Base-by-base conservation (phyloP, 345 rosid genomes). In the Populus tremula region DNA sequence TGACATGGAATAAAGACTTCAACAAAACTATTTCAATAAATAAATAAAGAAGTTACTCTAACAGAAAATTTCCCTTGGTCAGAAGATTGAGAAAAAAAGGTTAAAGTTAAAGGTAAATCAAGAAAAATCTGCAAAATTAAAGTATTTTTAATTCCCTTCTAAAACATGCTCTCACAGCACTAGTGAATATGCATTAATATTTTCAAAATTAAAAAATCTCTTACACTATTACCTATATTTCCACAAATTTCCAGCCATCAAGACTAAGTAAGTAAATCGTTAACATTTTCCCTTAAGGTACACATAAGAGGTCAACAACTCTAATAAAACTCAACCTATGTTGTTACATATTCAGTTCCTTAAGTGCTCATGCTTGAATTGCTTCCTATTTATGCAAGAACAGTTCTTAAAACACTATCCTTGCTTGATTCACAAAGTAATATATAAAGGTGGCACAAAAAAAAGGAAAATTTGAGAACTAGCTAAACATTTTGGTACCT, bases 401-500 rank as follows among this genome's bases (percentile, higher is more conserved):
- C 31, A 5, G 16, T 16, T 65, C 31, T 11, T 23, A 12, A 63
- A 27, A 27, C 17, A 65, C 3, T 65, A 31, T 65, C 33, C 33
- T 65, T 27, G 69, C 39, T 7, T 17, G 39, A 65, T 65, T 0
- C 6, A 25, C 11, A 10, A 10, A 1, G 11, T 23, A 25, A 8
- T 9, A 59, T 23, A 8, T 59, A 10, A 59, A 10, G 5, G 14
- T 10, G 64, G 21, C 31, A 61, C 1, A 0, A 18, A n/a, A 61
- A 25, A 9, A 33, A 21, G 27, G 43, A 0, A 10, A 47, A 11
- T 13, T 0, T 62, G n/a, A 18, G 20, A 16, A 10, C 11, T 33
- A 23, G 59, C 21, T 18, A 13, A 21, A 39, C 3, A 17, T 29
- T 3, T 23, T 10, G 16, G 27, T 29, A 86, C 89, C 89, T 86